A percentile compares a stretch with the other conserved stretches of the same genome.
phyloP scores from a whole-genome alignment of 352 stramenopile species.

The Phytopythium montanum region DNA sequence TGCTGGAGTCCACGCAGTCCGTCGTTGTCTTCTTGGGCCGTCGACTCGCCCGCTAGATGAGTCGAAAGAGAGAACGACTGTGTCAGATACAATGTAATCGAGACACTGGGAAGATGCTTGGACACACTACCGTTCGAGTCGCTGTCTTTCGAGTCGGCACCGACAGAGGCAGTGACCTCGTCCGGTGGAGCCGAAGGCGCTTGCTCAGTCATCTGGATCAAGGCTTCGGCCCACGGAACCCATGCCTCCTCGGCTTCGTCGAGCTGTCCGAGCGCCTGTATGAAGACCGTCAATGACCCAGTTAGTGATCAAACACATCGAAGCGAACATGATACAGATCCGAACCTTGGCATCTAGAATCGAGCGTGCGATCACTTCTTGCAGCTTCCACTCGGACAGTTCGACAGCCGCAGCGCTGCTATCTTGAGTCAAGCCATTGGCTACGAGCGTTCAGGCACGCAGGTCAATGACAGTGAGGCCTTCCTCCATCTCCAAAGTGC shows the following conservation, averaged over 20 bases:
- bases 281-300: no score
- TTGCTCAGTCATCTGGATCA: constrained; percentile 46
- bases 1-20: constrained; percentile 48
- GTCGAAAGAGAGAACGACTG: neutral
- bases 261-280: constrained; percentile 38
- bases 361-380: constrained; percentile 62
- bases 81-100: neutral
- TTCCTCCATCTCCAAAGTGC: no score
- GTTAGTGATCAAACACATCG: neutral
- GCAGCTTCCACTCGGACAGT: constrained; percentile 57
- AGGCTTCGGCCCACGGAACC: constrained; percentile 57
- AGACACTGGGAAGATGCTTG: neutral
- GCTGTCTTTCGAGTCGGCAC: constrained; percentile 5
- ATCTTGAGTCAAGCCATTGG: constrained; percentile 11
- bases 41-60: neutral
- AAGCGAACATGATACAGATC: no score
- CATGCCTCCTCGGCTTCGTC: constrained; percentile 51
- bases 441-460: neutral
- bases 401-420: constrained; percentile 9
- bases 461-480: neutral
- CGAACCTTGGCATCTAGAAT: constrained; percentile 56
- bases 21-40: neutral
- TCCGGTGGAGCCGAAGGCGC: neutral
- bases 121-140: constrained; percentile 2
- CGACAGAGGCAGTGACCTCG: neutral